Evolutionary conservation across 208 protist genomes (phyloP).

Genomic region (Lotmaria passim): DNA sequence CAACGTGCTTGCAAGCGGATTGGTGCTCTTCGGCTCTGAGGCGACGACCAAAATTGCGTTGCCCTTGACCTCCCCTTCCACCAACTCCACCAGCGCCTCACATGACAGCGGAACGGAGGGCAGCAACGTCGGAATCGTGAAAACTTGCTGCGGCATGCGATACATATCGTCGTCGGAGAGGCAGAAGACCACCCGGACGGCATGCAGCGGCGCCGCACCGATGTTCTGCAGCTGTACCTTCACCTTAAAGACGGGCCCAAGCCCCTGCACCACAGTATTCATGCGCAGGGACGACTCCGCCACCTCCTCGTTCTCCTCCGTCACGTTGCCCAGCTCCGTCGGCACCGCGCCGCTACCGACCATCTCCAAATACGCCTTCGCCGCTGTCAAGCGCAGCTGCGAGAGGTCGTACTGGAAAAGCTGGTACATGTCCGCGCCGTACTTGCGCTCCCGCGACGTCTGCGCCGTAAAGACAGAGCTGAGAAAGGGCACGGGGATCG

Average conservation of each 20-base stretch:
- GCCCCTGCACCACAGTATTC: constrained; percentile 86
- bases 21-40: constrained; percentile 17
- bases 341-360: constrained; percentile 21
- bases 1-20: constrained; percentile 67
- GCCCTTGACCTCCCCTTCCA: constrained; percentile 60
- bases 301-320: constrained; percentile 27
- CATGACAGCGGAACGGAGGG: constrained; percentile 64
- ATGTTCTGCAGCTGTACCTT: constrained; percentile 85
- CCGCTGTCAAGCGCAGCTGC: constrained; percentile 84
- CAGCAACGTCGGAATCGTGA: constrained; percentile 67
- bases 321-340: constrained; percentile 34
- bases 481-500: constrained; percentile 90
- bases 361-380: constrained; percentile 82
- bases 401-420: constrained; percentile 94
- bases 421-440: constrained; percentile 89
- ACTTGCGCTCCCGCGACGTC: constrained; percentile 88
- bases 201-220: constrained; percentile 45
- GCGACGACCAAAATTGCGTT: constrained; percentile 73
- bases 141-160: constrained; percentile 48
- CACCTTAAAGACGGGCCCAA: constrained; percentile 92
- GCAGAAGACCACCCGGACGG: constrained; percentile 68
- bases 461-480: constrained; percentile 95
- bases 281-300: constrained; percentile 39
- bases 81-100: constrained; percentile 66
- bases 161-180: constrained; percentile 65